Evolutionary conservation across 441 rosid species (phyloP).

Genomic region (Adansonia rubrostipa): DNA sequence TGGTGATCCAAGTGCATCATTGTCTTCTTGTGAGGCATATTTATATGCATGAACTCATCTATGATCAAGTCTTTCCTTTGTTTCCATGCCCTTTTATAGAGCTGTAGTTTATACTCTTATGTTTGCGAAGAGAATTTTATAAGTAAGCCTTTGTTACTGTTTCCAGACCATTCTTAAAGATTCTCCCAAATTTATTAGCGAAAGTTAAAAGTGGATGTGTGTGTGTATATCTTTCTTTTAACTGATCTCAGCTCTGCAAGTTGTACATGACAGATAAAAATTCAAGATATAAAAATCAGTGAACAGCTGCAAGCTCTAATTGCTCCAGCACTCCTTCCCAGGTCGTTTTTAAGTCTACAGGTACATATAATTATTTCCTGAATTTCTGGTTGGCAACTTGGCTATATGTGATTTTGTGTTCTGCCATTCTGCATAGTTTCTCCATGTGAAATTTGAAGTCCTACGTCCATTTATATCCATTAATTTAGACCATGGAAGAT

Average conservation of each 20-base stretch:
- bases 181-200: not conserved
- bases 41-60: not conserved
- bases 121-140: not conserved
- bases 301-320: conserved; percentile 79
- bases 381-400: conserved; percentile 20
- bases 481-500: conserved; percentile 19
- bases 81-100: not conserved
- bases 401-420: conserved; percentile 16
- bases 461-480: not conserved
- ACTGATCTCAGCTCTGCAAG: conserved; percentile 20
- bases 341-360: conserved; percentile 82
- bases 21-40: not conserved
- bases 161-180: conserved; percentile 3
- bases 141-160: conserved; percentile 1
- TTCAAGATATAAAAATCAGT: conserved; percentile 78
- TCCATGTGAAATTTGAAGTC: conserved; percentile 1
- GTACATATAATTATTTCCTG: conserved; percentile 37
- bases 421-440: not conserved
- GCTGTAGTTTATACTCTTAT: conserved; percentile 10
- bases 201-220: not conserved
- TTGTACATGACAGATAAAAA: conserved; percentile 58
- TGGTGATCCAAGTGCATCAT: not conserved
- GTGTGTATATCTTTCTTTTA: not conserved
- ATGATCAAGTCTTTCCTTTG: not conserved
- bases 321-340: conserved; percentile 88